Evolutionary conservation across 2,329 filamentous ascomycete species (phyloP).

Genomic region (Ceratocystis eucalypticola): DNA sequence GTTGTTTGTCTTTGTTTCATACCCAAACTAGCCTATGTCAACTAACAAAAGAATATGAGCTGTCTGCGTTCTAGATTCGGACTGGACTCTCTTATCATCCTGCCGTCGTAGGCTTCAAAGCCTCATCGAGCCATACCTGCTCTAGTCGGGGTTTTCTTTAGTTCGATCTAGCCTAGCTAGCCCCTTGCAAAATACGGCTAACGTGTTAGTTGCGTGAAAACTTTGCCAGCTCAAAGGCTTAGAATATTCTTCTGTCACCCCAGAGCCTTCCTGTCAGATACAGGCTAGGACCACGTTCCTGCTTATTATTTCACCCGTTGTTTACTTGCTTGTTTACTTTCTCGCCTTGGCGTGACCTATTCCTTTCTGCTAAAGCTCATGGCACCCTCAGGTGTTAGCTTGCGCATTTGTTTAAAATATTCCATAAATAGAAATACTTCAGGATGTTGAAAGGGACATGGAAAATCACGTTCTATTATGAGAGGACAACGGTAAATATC

Average conservation of each 20-base stretch:
- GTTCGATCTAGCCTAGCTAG: not conserved
- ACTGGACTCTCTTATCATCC: not conserved
- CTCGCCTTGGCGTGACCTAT: not conserved
- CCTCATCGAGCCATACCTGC: not conserved
- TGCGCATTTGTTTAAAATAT: not conserved
- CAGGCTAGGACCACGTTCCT: not conserved
- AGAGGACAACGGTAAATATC: no score
- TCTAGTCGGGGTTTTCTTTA: not conserved
- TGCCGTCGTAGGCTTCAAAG: not conserved
- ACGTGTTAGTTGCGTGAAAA: not conserved
- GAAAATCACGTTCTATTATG: no score
- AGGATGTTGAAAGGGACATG: not conserved
- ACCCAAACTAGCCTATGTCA: not conserved
- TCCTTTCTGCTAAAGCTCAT: not conserved
- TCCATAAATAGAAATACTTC: not conserved
- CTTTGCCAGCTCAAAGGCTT: not conserved
- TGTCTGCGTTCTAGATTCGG: not conserved
- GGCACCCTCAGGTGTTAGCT: not conserved
- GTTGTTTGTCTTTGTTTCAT: not conserved
- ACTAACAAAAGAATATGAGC: not conserved
- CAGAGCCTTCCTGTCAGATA: not conserved
- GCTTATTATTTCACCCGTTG: not conserved
- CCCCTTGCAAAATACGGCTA: not conserved
- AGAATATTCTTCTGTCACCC: not conserved
- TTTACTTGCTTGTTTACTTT: not conserved